Conservation (phyloP, 768 basidiomycete species). For the Russula sp. region DNA sequence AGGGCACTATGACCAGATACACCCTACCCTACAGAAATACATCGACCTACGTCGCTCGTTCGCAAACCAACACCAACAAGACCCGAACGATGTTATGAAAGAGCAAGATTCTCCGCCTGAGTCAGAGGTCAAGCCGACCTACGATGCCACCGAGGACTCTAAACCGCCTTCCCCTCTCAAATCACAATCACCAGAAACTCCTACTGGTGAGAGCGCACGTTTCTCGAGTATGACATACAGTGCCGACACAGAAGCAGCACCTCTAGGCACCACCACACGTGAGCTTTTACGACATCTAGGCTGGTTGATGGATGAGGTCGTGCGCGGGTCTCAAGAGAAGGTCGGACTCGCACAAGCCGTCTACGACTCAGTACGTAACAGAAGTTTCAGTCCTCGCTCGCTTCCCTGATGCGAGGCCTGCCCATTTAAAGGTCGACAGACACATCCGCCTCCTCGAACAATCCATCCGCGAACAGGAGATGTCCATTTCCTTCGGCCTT, state of each 20-base stretch:
- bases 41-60: slow-evolving; percentile 21
- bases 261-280: slow-evolving; percentile 3
- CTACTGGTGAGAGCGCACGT: slow-evolving; percentile 12
- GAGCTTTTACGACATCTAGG: slow-evolving; percentile 23
- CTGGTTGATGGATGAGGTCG: slow-evolving; percentile 27
- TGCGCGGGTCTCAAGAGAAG: slow-evolving; percentile 31
- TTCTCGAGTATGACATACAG: not conserved
- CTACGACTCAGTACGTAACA: slow-evolving; percentile 29
- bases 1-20: slow-evolving; percentile 24
- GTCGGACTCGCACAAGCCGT: slow-evolving; percentile 29
- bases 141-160: not conserved
- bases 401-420: not conserved
- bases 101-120: not conserved
- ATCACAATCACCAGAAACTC: not conserved
- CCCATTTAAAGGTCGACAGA: slow-evolving; percentile 59
- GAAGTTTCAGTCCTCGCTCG: not conserved
- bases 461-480: slow-evolving; percentile 61
- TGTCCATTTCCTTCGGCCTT: slow-evolving; percentile 51
- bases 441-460: slow-evolving; percentile 77
- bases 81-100: not conserved
- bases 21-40: slow-evolving; percentile 23
- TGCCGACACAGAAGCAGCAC: not conserved
- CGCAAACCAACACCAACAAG: slow-evolving; percentile 5
- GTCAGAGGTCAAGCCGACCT: not conserved
- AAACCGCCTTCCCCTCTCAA: not conserved